Evolutionary conservation across 768 basidiomycete genomes (phyloP).

Genomic region (Heimioporus sp.): DNA sequence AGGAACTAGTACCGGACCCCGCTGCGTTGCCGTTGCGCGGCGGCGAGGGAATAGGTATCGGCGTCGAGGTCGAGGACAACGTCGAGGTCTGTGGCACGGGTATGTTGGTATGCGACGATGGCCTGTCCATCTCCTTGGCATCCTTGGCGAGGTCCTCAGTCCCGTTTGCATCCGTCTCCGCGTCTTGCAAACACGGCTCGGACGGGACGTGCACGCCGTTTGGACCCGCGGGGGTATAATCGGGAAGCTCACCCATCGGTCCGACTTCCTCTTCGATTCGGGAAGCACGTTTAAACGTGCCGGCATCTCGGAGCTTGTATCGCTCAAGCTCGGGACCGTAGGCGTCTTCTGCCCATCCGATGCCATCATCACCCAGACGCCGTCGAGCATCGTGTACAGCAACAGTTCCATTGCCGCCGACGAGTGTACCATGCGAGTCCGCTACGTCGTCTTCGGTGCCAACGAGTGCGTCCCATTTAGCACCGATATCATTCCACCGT

Average conservation of each 20-base stretch:
- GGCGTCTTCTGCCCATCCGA: slow-evolving; percentile 54
- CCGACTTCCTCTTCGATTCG: slow-evolving; percentile 38
- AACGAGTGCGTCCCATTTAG: slow-evolving; percentile 52
- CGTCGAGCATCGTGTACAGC: neutral
- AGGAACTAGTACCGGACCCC: slow-evolving; percentile 46
- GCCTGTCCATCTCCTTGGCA: slow-evolving; percentile 6
- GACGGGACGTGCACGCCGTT: neutral
- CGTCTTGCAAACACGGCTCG: no score
- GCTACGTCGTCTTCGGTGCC: slow-evolving; percentile 24
- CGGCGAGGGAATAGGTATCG: slow-evolving; percentile 7
- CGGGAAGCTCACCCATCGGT: slow-evolving; percentile 42
- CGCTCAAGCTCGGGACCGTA: slow-evolving; percentile 33
- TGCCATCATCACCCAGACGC: slow-evolving; percentile 32
- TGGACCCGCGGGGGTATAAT: slow-evolving; percentile 20
- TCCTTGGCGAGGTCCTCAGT: neutral
- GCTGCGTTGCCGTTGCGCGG: slow-evolving; percentile 9
- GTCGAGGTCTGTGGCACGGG: neutral
- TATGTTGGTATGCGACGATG: slow-evolving; percentile 2
- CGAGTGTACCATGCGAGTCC: slow-evolving; percentile 7
- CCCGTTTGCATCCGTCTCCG: neutral
- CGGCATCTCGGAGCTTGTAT: slow-evolving; percentile 16
- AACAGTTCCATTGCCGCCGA: neutral
- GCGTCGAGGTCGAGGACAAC: slow-evolving; percentile 1
- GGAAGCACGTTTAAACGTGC: slow-evolving; percentile 18
- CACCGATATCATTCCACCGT: slow-evolving; percentile 53